Conservation (phyloP, 73 alveolate species). For the Paramecium octaurelia region DNA sequence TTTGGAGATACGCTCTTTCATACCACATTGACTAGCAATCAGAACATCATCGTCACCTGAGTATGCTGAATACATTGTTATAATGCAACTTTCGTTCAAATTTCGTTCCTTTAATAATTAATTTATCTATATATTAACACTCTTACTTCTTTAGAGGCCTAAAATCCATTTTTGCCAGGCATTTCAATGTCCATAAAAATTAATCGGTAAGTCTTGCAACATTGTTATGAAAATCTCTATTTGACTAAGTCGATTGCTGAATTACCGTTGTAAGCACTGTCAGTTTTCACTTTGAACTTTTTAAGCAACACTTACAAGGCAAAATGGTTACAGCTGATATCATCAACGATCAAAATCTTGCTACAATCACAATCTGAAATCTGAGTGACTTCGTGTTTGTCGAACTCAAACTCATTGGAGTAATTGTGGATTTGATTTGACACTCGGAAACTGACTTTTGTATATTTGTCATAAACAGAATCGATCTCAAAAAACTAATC, state of each 20-base stretch:
- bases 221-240: background rate
- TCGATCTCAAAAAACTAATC: background rate
- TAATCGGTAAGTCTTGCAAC: background rate
- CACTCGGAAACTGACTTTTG: background rate
- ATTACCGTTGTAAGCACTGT: constrained; percentile 26
- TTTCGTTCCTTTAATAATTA: background rate
- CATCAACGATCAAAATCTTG: background rate
- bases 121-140: background rate
- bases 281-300: background rate
- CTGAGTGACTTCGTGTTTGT: background rate
- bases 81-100: background rate
- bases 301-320: background rate
- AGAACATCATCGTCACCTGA: constrained; percentile 10
- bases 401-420: background rate
- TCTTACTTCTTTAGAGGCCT: constrained; percentile 15
- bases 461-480: background rate
- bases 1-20: background rate
- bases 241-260: background rate
- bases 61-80: background rate
- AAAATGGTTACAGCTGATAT: constrained; percentile 16
- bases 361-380: background rate
- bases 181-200: constrained; percentile 43
- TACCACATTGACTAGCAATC: background rate
- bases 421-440: background rate
- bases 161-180: constrained; percentile 24